phyloP scores from a whole-genome alignment of 1,284 basidiomycete species.

The Marasmius fiardii region DNA sequence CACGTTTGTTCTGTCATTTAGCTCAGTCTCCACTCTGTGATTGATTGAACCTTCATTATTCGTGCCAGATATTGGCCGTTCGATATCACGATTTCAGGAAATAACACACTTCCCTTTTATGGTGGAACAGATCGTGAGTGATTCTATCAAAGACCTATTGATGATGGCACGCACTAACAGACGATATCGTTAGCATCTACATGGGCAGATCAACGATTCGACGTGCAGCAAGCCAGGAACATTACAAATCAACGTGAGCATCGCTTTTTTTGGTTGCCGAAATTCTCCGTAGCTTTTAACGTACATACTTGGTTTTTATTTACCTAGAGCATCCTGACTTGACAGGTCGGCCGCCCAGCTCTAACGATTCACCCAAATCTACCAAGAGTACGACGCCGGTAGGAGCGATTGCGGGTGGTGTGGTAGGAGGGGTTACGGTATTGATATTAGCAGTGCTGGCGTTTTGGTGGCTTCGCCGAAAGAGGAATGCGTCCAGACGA shows the following conservation, averaged over 20 bases:
- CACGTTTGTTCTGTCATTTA: slow-evolving; percentile 2
- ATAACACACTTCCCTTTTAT: slow-evolving; percentile 8
- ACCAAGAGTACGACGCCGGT: not conserved
- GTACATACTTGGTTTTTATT: not conserved
- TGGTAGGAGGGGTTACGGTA: slow-evolving; percentile 8
- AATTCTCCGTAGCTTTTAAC: too few relatives aligned
- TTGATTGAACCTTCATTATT: too few relatives aligned
- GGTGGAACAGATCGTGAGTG: slow-evolving; percentile 6
- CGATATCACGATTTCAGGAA: slow-evolving; percentile 3
- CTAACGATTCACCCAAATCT: not conserved
- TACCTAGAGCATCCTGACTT: slow-evolving; percentile 3
- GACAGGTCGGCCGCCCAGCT: slow-evolving; percentile 1
- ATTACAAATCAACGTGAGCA: slow-evolving; percentile 5
- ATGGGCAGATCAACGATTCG: slow-evolving; percentile 8
- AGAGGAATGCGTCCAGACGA: not conserved
- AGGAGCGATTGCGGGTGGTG: slow-evolving; percentile 9
- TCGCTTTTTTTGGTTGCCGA: not conserved
- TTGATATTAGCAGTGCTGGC: slow-evolving; percentile 1
- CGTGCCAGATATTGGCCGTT: slow-evolving; percentile 7
- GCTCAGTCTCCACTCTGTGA: not conserved
- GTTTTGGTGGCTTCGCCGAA: slow-evolving; percentile 5
- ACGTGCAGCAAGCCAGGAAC: slow-evolving; percentile 4
- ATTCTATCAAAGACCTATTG: not conserved
- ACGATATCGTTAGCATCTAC: not conserved
- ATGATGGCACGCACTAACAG: too few relatives aligned